Conservation (phyloP, 108 stramenopile species). For the Pseudonitzschia multiseries region DNA sequence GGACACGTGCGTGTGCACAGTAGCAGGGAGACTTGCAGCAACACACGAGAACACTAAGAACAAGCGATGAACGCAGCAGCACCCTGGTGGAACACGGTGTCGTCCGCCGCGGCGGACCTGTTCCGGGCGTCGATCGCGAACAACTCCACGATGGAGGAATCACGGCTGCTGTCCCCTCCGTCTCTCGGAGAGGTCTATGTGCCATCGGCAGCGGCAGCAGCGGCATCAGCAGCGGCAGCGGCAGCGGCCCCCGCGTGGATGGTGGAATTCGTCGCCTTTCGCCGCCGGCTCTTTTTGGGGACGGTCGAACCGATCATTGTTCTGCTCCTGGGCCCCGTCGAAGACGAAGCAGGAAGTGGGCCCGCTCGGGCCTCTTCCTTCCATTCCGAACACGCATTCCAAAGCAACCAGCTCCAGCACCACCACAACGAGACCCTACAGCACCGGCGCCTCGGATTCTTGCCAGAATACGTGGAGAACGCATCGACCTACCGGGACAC, state of each 20-base stretch:
- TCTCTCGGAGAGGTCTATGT: too few species aligned
- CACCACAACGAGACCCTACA: slow-evolving; percentile 26
- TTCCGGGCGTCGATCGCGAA: too few species aligned
- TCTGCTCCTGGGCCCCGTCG: slow-evolving; percentile 58
- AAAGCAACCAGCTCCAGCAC: not conserved
- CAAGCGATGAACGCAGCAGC: too few species aligned
- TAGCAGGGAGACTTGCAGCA: too few species aligned
- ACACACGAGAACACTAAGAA: too few species aligned
- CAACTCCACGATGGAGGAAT: too few species aligned
- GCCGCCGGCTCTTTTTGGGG: slow-evolving; percentile 63
- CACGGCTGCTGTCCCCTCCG: too few species aligned
- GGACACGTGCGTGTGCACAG: too few species aligned
- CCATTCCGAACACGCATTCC: not conserved
- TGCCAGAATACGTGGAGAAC: slow-evolving; percentile 76
- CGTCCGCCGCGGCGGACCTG: too few species aligned
- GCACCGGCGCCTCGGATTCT: slow-evolving; percentile 69
- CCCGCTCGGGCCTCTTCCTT: not conserved
- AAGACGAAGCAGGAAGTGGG: slow-evolving; percentile 18
- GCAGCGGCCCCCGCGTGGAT: slow-evolving; percentile 63
- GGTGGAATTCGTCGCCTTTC: slow-evolving; percentile 58
- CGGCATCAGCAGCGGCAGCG: too few species aligned
- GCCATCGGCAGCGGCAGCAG: too few species aligned
- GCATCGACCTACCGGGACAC: slow-evolving; percentile 54
- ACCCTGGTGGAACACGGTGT: too few species aligned
- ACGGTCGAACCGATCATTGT: slow-evolving; percentile 80